These are phyloP conservation scores for Solanum corneliomulleri DNA, from an alignment of 257 asterid species.

Conservation along the genomic window DNA sequence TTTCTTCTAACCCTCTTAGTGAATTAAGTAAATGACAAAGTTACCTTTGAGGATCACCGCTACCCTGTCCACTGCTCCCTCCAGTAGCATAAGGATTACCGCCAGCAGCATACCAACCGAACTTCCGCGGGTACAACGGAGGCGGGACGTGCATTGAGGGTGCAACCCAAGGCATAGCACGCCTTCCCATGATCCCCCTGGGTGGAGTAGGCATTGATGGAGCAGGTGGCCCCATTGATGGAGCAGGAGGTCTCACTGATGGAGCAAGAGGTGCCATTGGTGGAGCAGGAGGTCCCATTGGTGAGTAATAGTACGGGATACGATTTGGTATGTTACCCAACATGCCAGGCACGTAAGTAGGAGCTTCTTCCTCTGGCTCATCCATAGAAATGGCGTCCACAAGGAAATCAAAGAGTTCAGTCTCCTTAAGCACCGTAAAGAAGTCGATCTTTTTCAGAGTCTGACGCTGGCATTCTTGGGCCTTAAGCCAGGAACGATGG, in stretches of 20 bases:
- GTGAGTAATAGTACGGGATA: constrained; percentile 57
- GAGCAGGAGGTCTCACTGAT: too few species aligned
- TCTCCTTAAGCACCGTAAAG: constrained; percentile 70
- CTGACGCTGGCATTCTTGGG: constrained; percentile 81
- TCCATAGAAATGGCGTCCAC: constrained; percentile 71
- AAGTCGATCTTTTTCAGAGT: constrained; percentile 77
- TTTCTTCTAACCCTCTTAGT: background rate
- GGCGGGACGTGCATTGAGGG: constrained; percentile 46
- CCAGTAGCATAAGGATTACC: constrained; percentile 44
- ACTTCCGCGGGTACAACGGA: constrained; percentile 62
- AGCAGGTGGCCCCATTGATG: background rate
- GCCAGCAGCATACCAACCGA: constrained; percentile 54
- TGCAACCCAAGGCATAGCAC: constrained; percentile 34
- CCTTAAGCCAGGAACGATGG: constrained; percentile 80
- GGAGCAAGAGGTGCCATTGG: background rate
- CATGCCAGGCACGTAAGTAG: constrained; percentile 15
- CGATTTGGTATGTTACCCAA: constrained; percentile 32
- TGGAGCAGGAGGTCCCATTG: background rate
- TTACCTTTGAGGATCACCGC: constrained; percentile 58
- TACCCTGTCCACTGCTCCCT: constrained; percentile 44
- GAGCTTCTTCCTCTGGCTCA: constrained; percentile 59
- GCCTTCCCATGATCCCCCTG: constrained; percentile 51
- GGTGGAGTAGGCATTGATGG: constrained; percentile 24
- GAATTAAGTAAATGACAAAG: background rate
- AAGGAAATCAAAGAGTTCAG: constrained; percentile 66